These are phyloP conservation scores for Apiotrichum laibachii DNA, from an alignment of 1,284 basidiomycete genomes.

Conservation along the genomic window DNA sequence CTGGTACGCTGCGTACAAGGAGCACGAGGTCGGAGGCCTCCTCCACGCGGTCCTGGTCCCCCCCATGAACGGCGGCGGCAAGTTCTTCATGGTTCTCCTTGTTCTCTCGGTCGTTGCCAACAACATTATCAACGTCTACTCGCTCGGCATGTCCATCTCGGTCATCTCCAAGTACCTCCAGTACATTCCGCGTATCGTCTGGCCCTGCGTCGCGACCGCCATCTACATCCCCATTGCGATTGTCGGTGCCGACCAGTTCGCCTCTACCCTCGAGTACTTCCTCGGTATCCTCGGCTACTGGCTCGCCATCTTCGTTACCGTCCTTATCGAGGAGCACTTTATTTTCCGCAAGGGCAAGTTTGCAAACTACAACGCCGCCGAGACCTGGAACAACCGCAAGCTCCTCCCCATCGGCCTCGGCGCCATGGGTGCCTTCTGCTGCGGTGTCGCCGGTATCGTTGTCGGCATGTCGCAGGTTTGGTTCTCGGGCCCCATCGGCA, in stretches of 20 bases:
- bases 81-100: constrained; percentile 43
- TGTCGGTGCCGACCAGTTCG: constrained; percentile 46
- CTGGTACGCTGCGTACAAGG: constrained; percentile 32
- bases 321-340: constrained; percentile 49
- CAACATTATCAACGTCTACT: constrained; percentile 48
- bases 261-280: constrained; percentile 35
- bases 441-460: constrained; percentile 37
- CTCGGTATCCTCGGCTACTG: constrained; percentile 34
- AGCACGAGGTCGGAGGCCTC: constrained; percentile 48
- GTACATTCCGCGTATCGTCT: constrained; percentile 46
- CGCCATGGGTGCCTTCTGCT: constrained; percentile 26
- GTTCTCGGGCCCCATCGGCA: constrained; percentile 38
- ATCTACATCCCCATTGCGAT: constrained; percentile 48
- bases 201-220: constrained; percentile 46
- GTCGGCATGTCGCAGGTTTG: constrained; percentile 45
- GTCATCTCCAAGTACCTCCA: constrained; percentile 42
- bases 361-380: constrained; percentile 39
- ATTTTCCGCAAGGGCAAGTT: constrained; percentile 48
- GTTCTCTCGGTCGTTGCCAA: constrained; percentile 48
- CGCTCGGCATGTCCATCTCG: constrained; percentile 42
- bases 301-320: constrained; percentile 46
- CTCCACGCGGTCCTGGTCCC: constrained; percentile 44
- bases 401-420: constrained; percentile 33
- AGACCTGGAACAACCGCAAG: constrained; percentile 35
- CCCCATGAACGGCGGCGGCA: constrained; percentile 36